A percentile compares a stretch with the other conserved stretches of the same genome.
Evolutionary conservation across 1,284 basidiomycete species (phyloP).

Genomic region (Ustilago tritici): DNA sequence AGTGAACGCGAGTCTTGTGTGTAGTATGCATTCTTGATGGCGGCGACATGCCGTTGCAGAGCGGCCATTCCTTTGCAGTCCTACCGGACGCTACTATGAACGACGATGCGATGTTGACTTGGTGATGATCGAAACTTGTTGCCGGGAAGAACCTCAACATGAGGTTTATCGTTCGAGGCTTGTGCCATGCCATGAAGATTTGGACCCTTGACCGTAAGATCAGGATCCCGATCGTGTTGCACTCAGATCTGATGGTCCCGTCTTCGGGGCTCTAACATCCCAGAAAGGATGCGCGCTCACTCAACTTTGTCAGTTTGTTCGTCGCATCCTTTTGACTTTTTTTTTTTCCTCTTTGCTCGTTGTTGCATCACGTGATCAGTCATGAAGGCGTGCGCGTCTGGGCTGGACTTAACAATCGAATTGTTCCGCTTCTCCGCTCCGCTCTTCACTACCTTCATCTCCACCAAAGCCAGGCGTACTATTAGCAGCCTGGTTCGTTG

Average conservation of each 20-base stretch:
- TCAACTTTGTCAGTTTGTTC: neutral
- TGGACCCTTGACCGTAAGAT: slow-evolving; percentile 13
- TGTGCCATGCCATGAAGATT: slow-evolving; percentile 10
- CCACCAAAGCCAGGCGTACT: too few relatives aligned
- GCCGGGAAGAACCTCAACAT: neutral
- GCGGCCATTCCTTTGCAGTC: slow-evolving; percentile 17
- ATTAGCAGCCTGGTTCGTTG: too few relatives aligned
- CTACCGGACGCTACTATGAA: neutral
- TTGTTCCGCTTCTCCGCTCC: too few relatives aligned
- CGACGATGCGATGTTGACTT: neutral
- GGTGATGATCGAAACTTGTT: neutral
- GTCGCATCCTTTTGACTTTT: neutral
- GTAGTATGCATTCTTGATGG: slow-evolving; percentile 41
- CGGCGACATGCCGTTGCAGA: slow-evolving; percentile 42
- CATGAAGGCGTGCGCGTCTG: too few relatives aligned
- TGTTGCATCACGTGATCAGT: too few relatives aligned
- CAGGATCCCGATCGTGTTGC: neutral
- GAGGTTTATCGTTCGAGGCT: slow-evolving; percentile 12
- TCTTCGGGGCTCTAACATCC: neutral
- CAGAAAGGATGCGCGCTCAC: neutral
- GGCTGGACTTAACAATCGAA: too few relatives aligned
- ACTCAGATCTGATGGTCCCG: too few relatives aligned
- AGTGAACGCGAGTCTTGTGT: slow-evolving; percentile 27
- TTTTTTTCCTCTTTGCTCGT: neutral
- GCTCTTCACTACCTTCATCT: too few relatives aligned